Evolutionary conservation across 257 asterid species (phyloP).

Genomic region (Gardenia jasminoides): DNA sequence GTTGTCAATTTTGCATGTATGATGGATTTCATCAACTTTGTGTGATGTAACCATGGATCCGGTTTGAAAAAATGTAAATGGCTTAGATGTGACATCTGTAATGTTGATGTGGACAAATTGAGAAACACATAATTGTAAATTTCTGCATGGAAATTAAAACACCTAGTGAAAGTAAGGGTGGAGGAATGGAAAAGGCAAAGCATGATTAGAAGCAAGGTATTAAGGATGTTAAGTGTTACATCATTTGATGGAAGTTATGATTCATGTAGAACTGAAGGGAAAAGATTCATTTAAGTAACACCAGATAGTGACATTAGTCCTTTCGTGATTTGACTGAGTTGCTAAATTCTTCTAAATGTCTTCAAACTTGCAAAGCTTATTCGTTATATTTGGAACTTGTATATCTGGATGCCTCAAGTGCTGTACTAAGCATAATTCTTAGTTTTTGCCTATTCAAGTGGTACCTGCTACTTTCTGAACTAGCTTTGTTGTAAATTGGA

Average conservation of each 20-base stretch:
- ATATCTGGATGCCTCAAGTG: neutral
- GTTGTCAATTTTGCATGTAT: conserved; percentile 1
- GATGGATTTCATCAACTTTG: neutral
- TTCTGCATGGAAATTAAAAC: neutral
- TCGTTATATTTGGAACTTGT: neutral
- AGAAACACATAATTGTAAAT: neutral
- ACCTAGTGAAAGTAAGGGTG: neutral
- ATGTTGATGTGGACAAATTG: neutral
- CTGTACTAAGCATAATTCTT: neutral
- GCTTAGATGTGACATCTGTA: neutral
- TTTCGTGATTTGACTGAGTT: neutral
- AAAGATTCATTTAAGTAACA: neutral
- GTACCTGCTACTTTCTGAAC: neutral
- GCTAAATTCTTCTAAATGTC: neutral
- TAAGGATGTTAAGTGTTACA: neutral
- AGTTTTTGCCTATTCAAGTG: neutral
- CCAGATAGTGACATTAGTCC: neutral
- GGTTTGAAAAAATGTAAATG: neutral
- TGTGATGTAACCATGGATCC: too few relatives aligned
- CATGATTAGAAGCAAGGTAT: neutral
- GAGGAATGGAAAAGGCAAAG: neutral
- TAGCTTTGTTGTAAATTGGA: neutral
- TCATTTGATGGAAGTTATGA: neutral
- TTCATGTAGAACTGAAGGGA: neutral
- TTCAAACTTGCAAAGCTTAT: neutral